Base-by-base conservation (phyloP, 2,329 filamentous ascomycete species). In the Phaeosphaeria sp. region DNA sequence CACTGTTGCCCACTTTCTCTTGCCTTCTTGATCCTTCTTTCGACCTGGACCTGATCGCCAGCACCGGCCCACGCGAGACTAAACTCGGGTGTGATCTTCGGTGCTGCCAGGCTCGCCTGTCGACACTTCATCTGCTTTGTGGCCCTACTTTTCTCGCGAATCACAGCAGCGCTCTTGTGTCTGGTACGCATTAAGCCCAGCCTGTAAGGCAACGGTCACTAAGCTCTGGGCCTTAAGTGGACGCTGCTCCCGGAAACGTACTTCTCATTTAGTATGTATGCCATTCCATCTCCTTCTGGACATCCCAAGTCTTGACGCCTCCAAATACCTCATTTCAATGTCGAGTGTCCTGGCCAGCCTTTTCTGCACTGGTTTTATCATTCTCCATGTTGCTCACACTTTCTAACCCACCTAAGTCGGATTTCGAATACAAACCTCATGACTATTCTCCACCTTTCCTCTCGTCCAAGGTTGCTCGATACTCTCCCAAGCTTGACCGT, bases 311-410 rank as follows among this genome's bases (percentile, higher is more conserved):
- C 23, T 69, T 67, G 61, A 64, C 61, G 62, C 64, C 65, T 65
- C 66, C 60, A 62, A 58, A 67, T 62, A 64, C 66, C 64, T 71
- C 71, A 70, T 70, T 71, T 69, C 71, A 57, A 76, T 76, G 74
- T 72, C 68, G 67, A 72, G 57, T 59, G 60, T 49, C 63, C 60
- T 51, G 55, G 51, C 63, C 58, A 58, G 55, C 60, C 59, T 62
- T 52, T 53, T 55, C 55, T 55, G 46, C 63, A 55, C 59, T 56
- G 55, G 56, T 59, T 56, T 59, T 56, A 60, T 52, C 51, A 67
- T 60, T 62, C 69, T 73, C 66, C 73, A 83, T 82, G 80, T 81
- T 81, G 77, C 81, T 83, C 77, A 83, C 81, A 66, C 77, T 83
- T 55, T 79, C 80, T 69, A 80, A 81, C 73, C 79, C 80, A 70